Percentiles rank a stretch among this genome's conserved stretches.
Evolutionary conservation across 1,284 basidiomycete species (phyloP).

Genomic region (Moesziomyces aphidis): DNA sequence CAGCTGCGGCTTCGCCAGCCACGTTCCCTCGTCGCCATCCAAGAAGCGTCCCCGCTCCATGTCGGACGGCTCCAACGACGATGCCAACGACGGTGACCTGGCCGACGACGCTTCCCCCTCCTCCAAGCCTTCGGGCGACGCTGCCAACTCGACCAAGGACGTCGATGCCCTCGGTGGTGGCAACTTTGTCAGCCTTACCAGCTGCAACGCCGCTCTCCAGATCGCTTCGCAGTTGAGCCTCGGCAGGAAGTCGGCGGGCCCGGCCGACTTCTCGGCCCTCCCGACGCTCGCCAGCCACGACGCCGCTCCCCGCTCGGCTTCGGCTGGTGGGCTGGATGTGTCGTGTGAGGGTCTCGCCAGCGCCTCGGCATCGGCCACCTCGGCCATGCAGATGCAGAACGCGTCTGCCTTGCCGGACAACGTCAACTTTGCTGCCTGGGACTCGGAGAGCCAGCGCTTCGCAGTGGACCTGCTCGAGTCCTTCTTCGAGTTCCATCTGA

Average conservation of each 20-base stretch:
- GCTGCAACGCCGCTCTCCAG: constrained; percentile 47
- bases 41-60: constrained; percentile 41
- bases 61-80: constrained; percentile 15
- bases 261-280: constrained; percentile 10
- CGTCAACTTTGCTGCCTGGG: constrained; percentile 30
- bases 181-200: constrained; percentile 47
- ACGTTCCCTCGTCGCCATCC: constrained; percentile 13
- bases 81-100: constrained; percentile 4
- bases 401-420: constrained; percentile 27
- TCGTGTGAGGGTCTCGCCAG: constrained; percentile 41
- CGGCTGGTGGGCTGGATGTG: constrained; percentile 17
- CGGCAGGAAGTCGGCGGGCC: constrained; percentile 10
- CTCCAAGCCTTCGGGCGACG: constrained; percentile 3
- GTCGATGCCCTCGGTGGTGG: constrained; percentile 29
- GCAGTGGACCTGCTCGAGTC: constrained; percentile 38
- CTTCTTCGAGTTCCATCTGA: constrained; percentile 49
- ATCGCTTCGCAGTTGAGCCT: constrained; percentile 41
- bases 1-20: constrained; percentile 9
- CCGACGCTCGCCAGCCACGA: constrained; percentile 15
- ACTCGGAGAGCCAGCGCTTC: constrained; percentile 30
- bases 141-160: constrained; percentile 13
- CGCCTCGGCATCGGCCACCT: constrained; percentile 19
- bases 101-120: not conserved
- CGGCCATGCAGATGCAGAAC: constrained; percentile 12
- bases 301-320: constrained; percentile 3